Conservation (phyloP, 164 flowering plant genomes). For the Umbellularia californica region DNA sequence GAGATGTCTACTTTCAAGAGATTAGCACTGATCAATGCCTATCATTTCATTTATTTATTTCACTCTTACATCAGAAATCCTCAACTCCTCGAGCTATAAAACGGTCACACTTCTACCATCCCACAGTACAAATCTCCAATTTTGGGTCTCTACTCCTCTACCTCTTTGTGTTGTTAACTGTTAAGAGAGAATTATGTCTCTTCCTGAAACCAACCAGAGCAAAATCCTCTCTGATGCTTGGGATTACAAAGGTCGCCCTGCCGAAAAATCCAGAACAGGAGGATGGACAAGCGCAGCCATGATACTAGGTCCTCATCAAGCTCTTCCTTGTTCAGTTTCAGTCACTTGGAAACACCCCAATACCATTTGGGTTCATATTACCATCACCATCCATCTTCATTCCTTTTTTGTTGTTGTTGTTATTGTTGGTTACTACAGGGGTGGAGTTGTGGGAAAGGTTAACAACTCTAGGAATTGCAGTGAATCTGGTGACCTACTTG, state of each 20-base stretch:
- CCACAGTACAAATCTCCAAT: neutral
- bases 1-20: neutral
- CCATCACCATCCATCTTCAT: neutral
- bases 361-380: neutral
- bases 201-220: conserved; percentile 34
- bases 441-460: conserved; percentile 75
- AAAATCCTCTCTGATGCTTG: conserved; percentile 67
- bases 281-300: conserved; percentile 90
- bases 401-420: neutral
- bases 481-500: conserved; percentile 84
- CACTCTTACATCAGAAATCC: neutral
- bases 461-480: conserved; percentile 82
- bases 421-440: conserved; percentile 28
- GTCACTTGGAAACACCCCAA: neutral
- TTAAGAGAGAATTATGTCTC: conserved; percentile 19
- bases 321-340: neutral
- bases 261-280: conserved; percentile 57
- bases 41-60: neutral
- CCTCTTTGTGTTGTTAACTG: neutral
- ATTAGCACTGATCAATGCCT: too few relatives aligned
- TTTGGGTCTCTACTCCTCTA: neutral
- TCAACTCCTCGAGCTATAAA: neutral
- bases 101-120: neutral
- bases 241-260: conserved; percentile 78
- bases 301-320: conserved; percentile 60